phyloP scores from a whole-genome alignment of 2,329 filamentous ascomycete species.

The Fusarium burgessii region DNA sequence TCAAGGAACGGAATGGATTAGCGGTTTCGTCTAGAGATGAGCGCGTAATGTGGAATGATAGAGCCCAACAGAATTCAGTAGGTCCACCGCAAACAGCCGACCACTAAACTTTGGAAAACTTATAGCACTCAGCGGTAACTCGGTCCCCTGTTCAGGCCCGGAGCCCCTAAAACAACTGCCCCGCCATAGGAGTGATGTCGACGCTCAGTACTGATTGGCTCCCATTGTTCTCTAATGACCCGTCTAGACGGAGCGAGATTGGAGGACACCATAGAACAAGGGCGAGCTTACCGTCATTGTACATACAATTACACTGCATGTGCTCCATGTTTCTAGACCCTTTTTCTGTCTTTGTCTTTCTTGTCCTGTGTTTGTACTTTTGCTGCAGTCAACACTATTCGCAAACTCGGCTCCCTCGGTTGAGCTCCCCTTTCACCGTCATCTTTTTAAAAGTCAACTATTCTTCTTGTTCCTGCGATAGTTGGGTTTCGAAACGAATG shows the following conservation, averaged over 20 bases:
- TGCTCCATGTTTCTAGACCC: constrained; percentile 31
- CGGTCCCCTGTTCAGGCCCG: not conserved
- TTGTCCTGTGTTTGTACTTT: constrained; percentile 12
- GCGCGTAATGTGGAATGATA: constrained; percentile 29
- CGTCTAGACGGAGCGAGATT: constrained; percentile 35
- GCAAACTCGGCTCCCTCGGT: constrained; percentile 32
- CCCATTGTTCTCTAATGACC: constrained; percentile 4
- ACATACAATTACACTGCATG: constrained; percentile 25
- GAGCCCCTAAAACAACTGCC: constrained; percentile 32
- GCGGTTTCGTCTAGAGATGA: not conserved
- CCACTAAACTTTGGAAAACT: not conserved
- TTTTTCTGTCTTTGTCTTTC: constrained; percentile 27
- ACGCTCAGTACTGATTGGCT: constrained; percentile 30
- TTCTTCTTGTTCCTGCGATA: not conserved
- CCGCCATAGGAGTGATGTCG: constrained; percentile 37
- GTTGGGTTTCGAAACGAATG: constrained; percentile 6
- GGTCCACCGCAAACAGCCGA: constrained; percentile 18
- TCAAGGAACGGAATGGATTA: constrained; percentile 21
- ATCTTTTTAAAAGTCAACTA: not conserved
- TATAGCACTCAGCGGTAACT: constrained; percentile 10
- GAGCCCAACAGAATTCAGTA: constrained; percentile 25
- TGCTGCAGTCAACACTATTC: not conserved
- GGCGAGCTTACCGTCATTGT: constrained; percentile 45
- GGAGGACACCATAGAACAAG: constrained; percentile 20
- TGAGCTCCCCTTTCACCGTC: constrained; percentile 6